A percentile compares a stretch with the other conserved stretches of the same genome.
phyloP scores from a whole-genome alignment of 495 filamentous ascomycete genomes.

The Penicillium antarcticum region DNA sequence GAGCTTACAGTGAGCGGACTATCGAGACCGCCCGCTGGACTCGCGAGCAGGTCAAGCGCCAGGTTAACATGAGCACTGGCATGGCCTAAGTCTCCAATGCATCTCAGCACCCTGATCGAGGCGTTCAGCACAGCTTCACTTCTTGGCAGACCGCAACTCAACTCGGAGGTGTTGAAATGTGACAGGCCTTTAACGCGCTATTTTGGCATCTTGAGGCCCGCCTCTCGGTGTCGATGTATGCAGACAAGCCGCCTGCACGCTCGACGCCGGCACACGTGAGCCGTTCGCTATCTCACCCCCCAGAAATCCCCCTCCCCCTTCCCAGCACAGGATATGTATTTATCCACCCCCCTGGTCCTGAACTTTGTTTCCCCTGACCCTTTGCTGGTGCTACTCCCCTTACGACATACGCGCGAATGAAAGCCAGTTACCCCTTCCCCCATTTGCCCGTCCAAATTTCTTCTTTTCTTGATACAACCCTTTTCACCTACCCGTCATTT shows the following conservation, averaged over 20 bases:
- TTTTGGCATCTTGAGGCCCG: neutral
- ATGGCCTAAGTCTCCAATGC: constrained; percentile 28
- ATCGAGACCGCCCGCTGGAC: constrained; percentile 96
- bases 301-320: constrained; percentile 10
- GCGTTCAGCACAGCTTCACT: neutral
- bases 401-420: constrained; percentile 24
- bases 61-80: constrained; percentile 53
- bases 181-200: neutral
- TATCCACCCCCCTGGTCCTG: constrained; percentile 6
- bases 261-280: neutral
- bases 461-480: constrained; percentile 21
- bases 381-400: constrained; percentile 12
- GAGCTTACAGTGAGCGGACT: constrained; percentile 76
- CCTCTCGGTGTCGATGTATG: constrained; percentile 1
- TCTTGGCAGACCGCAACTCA: neutral
- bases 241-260: neutral
- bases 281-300: constrained; percentile 10
- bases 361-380: constrained; percentile 5
- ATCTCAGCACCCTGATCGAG: constrained; percentile 11
- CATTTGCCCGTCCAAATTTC: constrained; percentile 28
- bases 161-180: neutral
- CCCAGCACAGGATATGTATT: constrained; percentile 10
- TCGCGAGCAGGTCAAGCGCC: constrained; percentile 93
- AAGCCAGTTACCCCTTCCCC: constrained; percentile 19
- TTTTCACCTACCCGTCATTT: constrained; percentile 14